Base-by-base conservation (phyloP, 139 green algal genomes). In the Tetratostichococcus sp. region DNA sequence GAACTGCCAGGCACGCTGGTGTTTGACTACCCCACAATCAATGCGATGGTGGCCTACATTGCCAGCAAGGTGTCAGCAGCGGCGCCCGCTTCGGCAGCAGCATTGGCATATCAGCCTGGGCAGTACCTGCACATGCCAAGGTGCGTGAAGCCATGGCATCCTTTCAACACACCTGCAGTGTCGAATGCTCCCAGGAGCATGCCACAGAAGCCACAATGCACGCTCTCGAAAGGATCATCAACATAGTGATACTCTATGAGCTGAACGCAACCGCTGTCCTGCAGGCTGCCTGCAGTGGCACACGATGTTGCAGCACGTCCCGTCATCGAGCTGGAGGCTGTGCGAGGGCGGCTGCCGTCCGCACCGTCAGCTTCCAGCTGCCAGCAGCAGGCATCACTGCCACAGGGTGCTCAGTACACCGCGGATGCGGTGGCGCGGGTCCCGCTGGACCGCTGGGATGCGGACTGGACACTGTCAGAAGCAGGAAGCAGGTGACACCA, bases 21-120 rank as follows among this genome's bases (percentile, higher is more conserved):
- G 11, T 91, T 94, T 75, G 89, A 94, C 78, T 90, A 90, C 77
- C 88, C 89, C 57, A 86, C 83, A 26, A 67, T 86, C 1, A 70
- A 57, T n/a, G 80, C 82, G 19, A 79, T 91, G 59, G 35, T 65
- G 14, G 69, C 65, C 1, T 81, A 75, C 69, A 33, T 85, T 14
- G 35, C 62, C 5, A 26, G 11, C 62, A 68, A 68, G n/a, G 28
- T 34, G 26, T 3, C 26, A 16, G 19, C 2, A 23, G 50, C 50
- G 19, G 14, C 50, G 19, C 17, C 50, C 19, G 50, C 50, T 26
- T 8, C 50, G 2, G 50, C 50, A 17, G 17, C 50, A 17, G 2
- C 50, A 26, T 2, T 4, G 50, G 11, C 22, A 2, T 17, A 62
- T 8, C 17, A 62, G 50, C 11, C 2, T 25, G 50, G n/a, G n/a